phyloP scores from a whole-genome alignment of 2,329 filamentous ascomycete genomes.

The Hymenoscyphus linearis region DNA sequence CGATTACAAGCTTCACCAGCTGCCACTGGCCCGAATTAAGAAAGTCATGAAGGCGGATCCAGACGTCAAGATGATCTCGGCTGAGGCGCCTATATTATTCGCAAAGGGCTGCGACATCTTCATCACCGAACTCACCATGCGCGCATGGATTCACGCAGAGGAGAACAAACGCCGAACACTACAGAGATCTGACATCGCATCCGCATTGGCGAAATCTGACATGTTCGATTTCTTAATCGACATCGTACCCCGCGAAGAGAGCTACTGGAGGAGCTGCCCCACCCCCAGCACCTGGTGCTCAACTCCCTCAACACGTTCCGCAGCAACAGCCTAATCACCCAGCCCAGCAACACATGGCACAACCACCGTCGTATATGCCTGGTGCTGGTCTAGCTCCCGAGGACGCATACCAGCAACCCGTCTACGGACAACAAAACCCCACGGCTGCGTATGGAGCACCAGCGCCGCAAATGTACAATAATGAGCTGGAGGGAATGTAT shows the following conservation, averaged over 20 bases:
- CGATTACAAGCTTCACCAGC: constrained; percentile 97
- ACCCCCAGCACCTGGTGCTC: constrained; percentile 41
- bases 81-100: constrained; percentile 94
- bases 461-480: constrained; percentile 69
- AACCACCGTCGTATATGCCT: constrained; percentile 51
- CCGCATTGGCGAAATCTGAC: constrained; percentile 91
- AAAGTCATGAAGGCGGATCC: constrained; percentile 99
- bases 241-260: constrained; percentile 91
- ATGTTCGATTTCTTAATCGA: constrained; percentile 99
- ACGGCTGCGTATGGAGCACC: constrained; percentile 73
- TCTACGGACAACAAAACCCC: constrained; percentile 70
- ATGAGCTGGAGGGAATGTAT: constrained; percentile 81
- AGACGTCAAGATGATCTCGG: constrained; percentile 99
- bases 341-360: constrained; percentile 58
- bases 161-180: constrained; percentile 97
- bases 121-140: constrained; percentile 98
- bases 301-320: constrained; percentile 45
- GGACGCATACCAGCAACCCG: constrained; percentile 76
- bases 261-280: constrained; percentile 43
- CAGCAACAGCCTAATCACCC: constrained; percentile 42
- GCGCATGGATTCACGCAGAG: constrained; percentile 98
- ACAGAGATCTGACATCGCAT: constrained; percentile 93
- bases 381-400: constrained; percentile 59
- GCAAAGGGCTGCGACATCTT: constrained; percentile 99
- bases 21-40: constrained; percentile 97